Base-by-base conservation (phyloP, 345 rosid species). In the Clarkia xantiana region DNA sequence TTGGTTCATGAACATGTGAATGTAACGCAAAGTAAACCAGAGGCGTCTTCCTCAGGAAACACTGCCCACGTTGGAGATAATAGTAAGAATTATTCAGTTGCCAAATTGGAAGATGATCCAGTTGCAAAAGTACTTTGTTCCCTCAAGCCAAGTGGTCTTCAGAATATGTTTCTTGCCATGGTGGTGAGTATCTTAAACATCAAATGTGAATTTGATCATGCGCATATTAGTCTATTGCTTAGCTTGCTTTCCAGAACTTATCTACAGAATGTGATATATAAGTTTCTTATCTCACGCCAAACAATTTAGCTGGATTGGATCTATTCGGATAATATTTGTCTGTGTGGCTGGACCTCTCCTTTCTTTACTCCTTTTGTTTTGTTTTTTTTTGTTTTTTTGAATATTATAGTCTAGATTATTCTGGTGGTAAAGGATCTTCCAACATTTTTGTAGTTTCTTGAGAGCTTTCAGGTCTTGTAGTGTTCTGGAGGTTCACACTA, bases 71-170 rank as follows among this genome's bases (percentile, higher is more conserved):
- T 45, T 47, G 69, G 67, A 56, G 62, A 63, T 48, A 62, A 53
- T 6, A 49, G 40, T 17, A 41, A 50, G 50, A 62, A 62, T 61
- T 50, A 39, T 38, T 25, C 29, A 56, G 60, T 64, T 45, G 68
- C 67, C 59, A 22, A 53, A 60, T 25, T 81, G 55, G 80, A 86
- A 66, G 84, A 73, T 66, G 94, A 83, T 63, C 89, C 68, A 6
- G 69, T 82, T 62, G 90, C 96, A 40, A 74, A 70, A 73, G 69
- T 77, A 45, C 71, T 81, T 49, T 78, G 93, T 80, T 65, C 53
- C 43, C 73, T 80, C 47, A 70, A 77, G 49, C 75, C 81, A 1
- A 38, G 40, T 63, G 67, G 58, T 60, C 80, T 86, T 57, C 79
- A 57, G 43, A 68, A 68, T 56, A 69, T 80, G 53, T 71, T 80